Conservation (phyloP, 106 monocot genomes). For the Iris macrosiphon region DNA sequence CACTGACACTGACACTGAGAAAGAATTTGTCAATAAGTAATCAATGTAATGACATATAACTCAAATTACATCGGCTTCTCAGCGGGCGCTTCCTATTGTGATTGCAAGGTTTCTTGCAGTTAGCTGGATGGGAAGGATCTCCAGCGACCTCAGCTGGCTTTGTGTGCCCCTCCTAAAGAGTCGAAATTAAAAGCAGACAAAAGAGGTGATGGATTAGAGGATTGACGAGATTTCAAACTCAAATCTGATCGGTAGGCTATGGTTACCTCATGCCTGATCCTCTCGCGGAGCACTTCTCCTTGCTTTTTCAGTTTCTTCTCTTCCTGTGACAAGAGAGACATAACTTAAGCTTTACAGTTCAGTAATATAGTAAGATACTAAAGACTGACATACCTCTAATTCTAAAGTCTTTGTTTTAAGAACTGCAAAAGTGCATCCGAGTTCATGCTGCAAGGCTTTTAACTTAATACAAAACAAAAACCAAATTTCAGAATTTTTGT, state of each 20-base stretch:
- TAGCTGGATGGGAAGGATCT: conserved; percentile 2
- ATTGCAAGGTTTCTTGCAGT: conserved; percentile 6
- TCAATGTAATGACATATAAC: not conserved
- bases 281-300: not conserved
- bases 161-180: not conserved
- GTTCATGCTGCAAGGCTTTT: conserved; percentile 32
- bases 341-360: not conserved
- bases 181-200: not conserved
- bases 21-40: too few species aligned
- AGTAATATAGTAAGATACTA: not conserved
- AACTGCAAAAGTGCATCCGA: conserved; percentile 19
- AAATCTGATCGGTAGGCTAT: not conserved
- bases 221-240: not conserved
- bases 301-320: conserved; percentile 19
- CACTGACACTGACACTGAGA: too few species aligned
- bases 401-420: conserved; percentile 25
- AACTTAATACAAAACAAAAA: conserved; percentile 18
- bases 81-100: conserved; percentile 20
- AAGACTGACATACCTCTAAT: conserved; percentile 18
- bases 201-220: not conserved
- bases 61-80: conserved; percentile 33
- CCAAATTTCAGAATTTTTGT: too few species aligned
- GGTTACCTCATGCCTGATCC: conserved; percentile 4
- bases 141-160: not conserved
- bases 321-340: conserved; percentile 11